Conservation (phyloP, 1,139 yeast species). For the Yamadazyma pseudoaaseri region DNA sequence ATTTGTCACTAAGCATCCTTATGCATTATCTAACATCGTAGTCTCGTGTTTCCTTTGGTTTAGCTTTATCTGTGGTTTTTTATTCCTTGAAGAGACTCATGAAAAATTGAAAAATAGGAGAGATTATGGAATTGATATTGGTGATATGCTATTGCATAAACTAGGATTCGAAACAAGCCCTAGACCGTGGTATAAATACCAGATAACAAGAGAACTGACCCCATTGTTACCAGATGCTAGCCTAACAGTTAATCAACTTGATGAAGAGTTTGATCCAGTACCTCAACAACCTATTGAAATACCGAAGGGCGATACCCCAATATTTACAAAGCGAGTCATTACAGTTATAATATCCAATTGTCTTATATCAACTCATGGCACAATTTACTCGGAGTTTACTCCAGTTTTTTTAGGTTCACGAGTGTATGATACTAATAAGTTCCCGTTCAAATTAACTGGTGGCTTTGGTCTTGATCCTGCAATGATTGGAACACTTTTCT, state of each 20-base stretch:
- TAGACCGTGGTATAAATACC: constrained; percentile 13
- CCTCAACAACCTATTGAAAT: background rate
- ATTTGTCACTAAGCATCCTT: constrained; percentile 37
- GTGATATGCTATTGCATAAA: constrained; percentile 38
- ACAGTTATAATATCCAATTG: constrained; percentile 12
- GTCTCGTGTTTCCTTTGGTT: constrained; percentile 43
- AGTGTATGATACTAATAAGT: constrained; percentile 23
- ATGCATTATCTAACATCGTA: constrained; percentile 58
- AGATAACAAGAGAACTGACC: constrained; percentile 5
- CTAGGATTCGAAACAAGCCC: constrained; percentile 26
- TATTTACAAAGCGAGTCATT: constrained; percentile 13
- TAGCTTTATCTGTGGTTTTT: constrained; percentile 39
- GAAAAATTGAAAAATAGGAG: constrained; percentile 34
- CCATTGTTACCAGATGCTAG: constrained; percentile 4
- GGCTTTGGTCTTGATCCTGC: constrained; percentile 34
- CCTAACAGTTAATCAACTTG: background rate
- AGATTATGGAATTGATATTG: constrained; percentile 53
- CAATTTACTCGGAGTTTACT: constrained; percentile 54
- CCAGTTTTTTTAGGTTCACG: constrained; percentile 57
- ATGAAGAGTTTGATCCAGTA: constrained; percentile 4
- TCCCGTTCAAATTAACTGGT: constrained; percentile 30
- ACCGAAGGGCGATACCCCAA: background rate
- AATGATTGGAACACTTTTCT: constrained; percentile 52
- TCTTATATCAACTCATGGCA: constrained; percentile 35
- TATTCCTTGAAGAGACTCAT: constrained; percentile 64